These are phyloP conservation scores for Isabelozyma heimii DNA, from an alignment of 805 yeast species.

Conservation along the genomic window DNA sequence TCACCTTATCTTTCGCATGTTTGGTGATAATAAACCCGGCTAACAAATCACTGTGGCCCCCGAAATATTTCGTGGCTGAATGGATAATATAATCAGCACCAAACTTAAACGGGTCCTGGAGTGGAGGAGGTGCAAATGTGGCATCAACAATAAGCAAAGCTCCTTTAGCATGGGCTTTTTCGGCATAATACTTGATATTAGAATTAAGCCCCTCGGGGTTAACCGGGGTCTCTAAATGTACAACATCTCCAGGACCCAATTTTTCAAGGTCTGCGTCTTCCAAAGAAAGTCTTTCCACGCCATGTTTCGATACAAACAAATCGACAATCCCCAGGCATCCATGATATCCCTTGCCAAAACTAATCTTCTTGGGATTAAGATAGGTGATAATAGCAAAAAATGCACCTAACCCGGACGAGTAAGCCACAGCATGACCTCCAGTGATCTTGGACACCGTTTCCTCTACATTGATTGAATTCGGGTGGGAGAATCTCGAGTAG, in stretches of 20 bases:
- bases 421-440: constrained; percentile 64
- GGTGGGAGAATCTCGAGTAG: constrained; percentile 77
- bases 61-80: constrained; percentile 90
- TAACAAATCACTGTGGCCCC: constrained; percentile 91
- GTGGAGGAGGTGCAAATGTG: constrained; percentile 92
- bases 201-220: constrained; percentile 75
- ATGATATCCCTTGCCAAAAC: constrained; percentile 80
- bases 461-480: constrained; percentile 68
- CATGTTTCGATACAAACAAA: constrained; percentile 59
- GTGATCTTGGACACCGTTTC: constrained; percentile 57
- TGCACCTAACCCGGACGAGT: constrained; percentile 79
- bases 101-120: constrained; percentile 73
- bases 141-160: constrained; percentile 75
- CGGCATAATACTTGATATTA: constrained; percentile 62
- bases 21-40: constrained; percentile 80
- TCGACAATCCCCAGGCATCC: constrained; percentile 76
- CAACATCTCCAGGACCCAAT: constrained; percentile 65
- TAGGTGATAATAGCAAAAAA: constrained; percentile 71
- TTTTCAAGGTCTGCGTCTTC: constrained; percentile 39
- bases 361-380: constrained; percentile 68
- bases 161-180: constrained; percentile 73
- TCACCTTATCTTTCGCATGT: constrained; percentile 41
- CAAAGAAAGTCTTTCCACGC: constrained; percentile 48
- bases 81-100: constrained; percentile 92
- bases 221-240: constrained; percentile 85